A percentile compares a stretch with the other conserved stretches of the same genome.
phyloP scores from a whole-genome alignment of 768 basidiomycete species.

The Crucibulum laeve region DNA sequence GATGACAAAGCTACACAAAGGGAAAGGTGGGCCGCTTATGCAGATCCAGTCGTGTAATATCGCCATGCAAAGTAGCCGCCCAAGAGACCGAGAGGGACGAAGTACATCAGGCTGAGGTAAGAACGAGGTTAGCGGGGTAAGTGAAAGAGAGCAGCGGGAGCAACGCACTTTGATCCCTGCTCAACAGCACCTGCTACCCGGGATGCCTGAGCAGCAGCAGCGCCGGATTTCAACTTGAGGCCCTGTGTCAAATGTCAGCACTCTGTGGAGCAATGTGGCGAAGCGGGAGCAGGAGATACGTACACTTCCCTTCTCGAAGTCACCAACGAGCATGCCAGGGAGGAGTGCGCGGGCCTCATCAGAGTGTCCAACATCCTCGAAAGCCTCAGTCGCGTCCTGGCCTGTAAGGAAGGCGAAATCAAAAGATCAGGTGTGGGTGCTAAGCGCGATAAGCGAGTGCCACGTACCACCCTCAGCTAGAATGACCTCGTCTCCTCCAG shows the following conservation, averaged over 20 bases:
- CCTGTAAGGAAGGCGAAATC: conserved; percentile 38
- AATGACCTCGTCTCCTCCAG: conserved; percentile 97
- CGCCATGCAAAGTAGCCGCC: conserved; percentile 89
- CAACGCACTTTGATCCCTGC: conserved; percentile 62
- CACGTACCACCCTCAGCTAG: conserved; percentile 84
- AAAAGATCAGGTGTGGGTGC: conserved; percentile 4
- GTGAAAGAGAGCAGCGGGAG: conserved; percentile 4
- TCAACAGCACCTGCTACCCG: conserved; percentile 51
- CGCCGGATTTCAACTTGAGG: conserved; percentile 48
- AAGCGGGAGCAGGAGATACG: conserved; percentile 20
- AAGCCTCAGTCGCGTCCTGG: conserved; percentile 95
- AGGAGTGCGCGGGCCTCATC: conserved; percentile 92
- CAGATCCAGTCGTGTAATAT: conserved; percentile 53
- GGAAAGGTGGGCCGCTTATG: conserved; percentile 22
- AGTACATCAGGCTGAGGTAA: conserved; percentile 66
- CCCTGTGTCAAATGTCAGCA: conserved; percentile 26
- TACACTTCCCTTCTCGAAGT: conserved; percentile 71
- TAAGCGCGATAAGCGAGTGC: conserved; percentile 12
- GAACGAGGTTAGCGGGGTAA: conserved; percentile 9
- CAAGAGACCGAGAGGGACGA: conserved; percentile 73
- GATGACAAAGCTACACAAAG: conserved; percentile 11
- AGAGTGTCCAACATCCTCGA: conserved; percentile 99
- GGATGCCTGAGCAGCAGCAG: conserved; percentile 39
- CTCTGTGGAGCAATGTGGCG: conserved; percentile 4
- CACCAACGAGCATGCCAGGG: conserved; percentile 73